Evolutionary conservation across 163 green algal species (phyloP).

Genomic region (Coccomyxa subellipsoidea): DNA sequence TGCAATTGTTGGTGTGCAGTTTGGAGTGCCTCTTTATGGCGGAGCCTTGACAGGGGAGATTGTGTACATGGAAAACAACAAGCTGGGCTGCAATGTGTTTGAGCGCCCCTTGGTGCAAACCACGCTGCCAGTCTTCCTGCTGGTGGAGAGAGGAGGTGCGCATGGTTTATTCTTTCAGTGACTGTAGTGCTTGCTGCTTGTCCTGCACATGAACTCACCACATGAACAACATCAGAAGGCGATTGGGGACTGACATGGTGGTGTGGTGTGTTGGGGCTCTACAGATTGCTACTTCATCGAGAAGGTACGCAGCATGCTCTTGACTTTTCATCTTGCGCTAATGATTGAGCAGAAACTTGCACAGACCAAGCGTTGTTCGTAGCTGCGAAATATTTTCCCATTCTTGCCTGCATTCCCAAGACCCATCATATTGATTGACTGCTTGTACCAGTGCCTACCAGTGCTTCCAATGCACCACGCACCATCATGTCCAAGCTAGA

Average conservation of each 20-base stretch:
- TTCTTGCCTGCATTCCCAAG: no score
- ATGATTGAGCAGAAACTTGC: background rate
- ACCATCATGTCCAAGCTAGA: no score
- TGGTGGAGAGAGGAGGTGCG: constrained; percentile 28
- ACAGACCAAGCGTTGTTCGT: no score
- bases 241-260: background rate
- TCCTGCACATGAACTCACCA: no score
- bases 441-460: no score
- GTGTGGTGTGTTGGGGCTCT: constrained; percentile 1
- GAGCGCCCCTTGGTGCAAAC: background rate
- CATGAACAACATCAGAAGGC: background rate
- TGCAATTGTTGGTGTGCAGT: constrained; percentile 24
- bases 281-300: constrained; percentile 51
- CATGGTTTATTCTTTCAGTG: no score
- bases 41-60: constrained; percentile 39
- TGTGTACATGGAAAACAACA: constrained; percentile 19
- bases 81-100: constrained; percentile 32
- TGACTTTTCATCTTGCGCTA: background rate
- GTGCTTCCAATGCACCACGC: no score
- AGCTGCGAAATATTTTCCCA: no score
- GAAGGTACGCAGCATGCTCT: constrained; percentile 26
- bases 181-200: no score
- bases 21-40: constrained; percentile 48
- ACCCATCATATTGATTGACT: no score
- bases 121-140: constrained; percentile 24